Evolutionary conservation across 2,329 filamentous ascomycete species (phyloP).

Genomic region (Capronia coronata): DNA sequence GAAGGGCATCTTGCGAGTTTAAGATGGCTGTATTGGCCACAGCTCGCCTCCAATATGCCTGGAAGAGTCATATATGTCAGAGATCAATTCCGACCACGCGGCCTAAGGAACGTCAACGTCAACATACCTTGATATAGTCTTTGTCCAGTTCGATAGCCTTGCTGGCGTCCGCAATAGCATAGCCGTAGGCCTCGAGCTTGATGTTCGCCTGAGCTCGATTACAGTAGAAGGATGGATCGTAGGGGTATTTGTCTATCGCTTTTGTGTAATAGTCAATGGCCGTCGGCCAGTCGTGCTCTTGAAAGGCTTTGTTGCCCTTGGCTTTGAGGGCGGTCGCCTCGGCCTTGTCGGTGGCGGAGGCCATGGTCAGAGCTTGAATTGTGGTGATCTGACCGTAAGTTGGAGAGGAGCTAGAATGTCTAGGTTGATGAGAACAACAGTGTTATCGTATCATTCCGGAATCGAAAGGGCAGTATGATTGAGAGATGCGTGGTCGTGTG

Average conservation of each 20-base stretch:
- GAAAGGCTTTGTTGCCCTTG: slow-evolving; percentile 90
- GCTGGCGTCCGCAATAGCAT: slow-evolving; percentile 82
- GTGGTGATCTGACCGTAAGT: not conserved
- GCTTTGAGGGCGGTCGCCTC: slow-evolving; percentile 81
- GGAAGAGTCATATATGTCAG: not conserved
- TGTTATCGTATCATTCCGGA: slow-evolving; percentile 17
- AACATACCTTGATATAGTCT: slow-evolving; percentile 72
- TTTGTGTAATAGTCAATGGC: slow-evolving; percentile 80
- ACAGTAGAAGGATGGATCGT: slow-evolving; percentile 83
- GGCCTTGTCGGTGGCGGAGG: slow-evolving; percentile 45
- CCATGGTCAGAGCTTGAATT: slow-evolving; percentile 31
- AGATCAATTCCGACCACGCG: not conserved
- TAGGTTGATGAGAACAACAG: not conserved
- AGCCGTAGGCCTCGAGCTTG: slow-evolving; percentile 91
- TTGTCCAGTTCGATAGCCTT: slow-evolving; percentile 87
- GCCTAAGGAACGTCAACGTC: slow-evolving; percentile 1
- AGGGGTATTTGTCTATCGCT: slow-evolving; percentile 75
- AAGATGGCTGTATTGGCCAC: slow-evolving; percentile 88
- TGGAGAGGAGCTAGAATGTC: not conserved
- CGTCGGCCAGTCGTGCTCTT: slow-evolving; percentile 73
- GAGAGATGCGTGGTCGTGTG: slow-evolving; percentile 9
- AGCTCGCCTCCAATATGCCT: slow-evolving; percentile 93
- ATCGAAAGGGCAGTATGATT: not conserved
- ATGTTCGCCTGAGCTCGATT: slow-evolving; percentile 93
- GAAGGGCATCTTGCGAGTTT: slow-evolving; percentile 76